These are phyloP conservation scores for Breynia disticha DNA, from an alignment of 441 rosid species.

Conservation along the genomic window DNA sequence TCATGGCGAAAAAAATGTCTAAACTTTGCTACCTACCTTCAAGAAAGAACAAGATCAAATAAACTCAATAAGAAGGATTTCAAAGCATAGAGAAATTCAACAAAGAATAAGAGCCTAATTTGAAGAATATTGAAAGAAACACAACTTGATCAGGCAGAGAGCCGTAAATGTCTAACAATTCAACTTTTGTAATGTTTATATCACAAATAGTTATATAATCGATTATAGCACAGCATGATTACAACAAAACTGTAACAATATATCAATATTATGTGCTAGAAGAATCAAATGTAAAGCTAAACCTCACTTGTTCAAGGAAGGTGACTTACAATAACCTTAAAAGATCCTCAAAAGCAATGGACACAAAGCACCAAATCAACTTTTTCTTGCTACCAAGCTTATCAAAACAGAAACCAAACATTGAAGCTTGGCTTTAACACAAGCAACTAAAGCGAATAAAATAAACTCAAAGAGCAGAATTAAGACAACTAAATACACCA, in stretches of 20 bases:
- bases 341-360: no score
- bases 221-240: no score
- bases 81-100: constrained; percentile 1
- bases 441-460: constrained; percentile 1
- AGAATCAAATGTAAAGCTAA: background rate
- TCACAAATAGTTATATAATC: no score
- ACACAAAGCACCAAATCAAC: no score
- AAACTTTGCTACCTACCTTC: constrained; percentile 19
- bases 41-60: constrained; percentile 6
- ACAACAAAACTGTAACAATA: no score
- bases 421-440: background rate
- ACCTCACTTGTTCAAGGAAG: constrained; percentile 15
- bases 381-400: no score
- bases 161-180: no score
- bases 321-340: constrained; percentile 1
- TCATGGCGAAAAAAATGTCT: constrained; percentile 32
- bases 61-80: background rate
- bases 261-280: background rate
- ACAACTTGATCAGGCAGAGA: background rate
- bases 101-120: no score
- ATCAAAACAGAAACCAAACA: no score
- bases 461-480: background rate
- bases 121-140: background rate
- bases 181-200: no score
- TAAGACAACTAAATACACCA: no score